A percentile compares a stretch with the other conserved stretches of the same genome.
These are phyloP conservation scores for Lentinula detonsa DNA, from an alignment of 768 basidiomycete species.

Conservation along the genomic window DNA sequence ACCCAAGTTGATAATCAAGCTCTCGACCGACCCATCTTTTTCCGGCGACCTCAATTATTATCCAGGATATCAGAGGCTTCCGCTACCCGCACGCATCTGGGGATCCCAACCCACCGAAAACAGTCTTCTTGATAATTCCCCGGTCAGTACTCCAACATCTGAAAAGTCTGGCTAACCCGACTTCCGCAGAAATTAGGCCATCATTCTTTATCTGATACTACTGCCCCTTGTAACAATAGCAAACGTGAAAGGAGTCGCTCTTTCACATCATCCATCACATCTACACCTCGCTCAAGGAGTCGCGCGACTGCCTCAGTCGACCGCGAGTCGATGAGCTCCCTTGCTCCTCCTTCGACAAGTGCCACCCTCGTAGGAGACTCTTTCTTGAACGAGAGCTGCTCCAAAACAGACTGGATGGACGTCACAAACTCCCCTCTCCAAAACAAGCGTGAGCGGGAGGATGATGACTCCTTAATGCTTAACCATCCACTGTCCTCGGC, in stretches of 20 bases:
- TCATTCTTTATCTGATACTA: not conserved
- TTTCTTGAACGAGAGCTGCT: too few species aligned
- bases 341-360: not conserved
- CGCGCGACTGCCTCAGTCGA: not conserved
- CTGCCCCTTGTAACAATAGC: not conserved
- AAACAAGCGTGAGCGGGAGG: not conserved
- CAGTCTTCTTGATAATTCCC: not conserved
- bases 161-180: not conserved
- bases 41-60: not conserved
- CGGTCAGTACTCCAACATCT: not conserved
- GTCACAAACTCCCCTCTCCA: not conserved
- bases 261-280: not conserved
- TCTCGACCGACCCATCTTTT: not conserved
- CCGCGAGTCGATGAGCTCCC: not conserved
- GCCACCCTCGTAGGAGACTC: not conserved
- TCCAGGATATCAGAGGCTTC: not conserved
- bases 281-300: not conserved
- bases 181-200: not conserved
- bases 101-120: not conserved
- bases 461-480: not conserved
- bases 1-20: not conserved
- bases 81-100: not conserved
- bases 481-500: not conserved
- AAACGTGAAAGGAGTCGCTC: not conserved
- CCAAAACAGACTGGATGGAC: too few species aligned